These are phyloP conservation scores for Leccinum pseudoinsigne DNA, from an alignment of 1,284 basidiomycete genomes.

Conservation along the genomic window DNA sequence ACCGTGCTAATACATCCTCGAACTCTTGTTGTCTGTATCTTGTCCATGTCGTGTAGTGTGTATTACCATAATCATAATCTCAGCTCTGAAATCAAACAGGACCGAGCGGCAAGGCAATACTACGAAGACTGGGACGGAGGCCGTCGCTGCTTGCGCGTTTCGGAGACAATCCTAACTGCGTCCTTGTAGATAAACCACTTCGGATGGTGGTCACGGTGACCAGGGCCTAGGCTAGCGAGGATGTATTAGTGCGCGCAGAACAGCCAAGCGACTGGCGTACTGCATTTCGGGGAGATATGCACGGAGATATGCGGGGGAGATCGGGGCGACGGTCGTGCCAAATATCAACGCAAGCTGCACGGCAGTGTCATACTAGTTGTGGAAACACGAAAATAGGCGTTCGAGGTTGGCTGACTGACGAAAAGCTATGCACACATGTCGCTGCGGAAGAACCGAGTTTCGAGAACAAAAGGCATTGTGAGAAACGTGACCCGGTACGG, in stretches of 20 bases:
- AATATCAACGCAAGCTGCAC: constrained; percentile 93
- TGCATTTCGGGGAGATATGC: constrained; percentile 61
- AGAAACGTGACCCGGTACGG: too few relatives aligned
- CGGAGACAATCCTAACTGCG: constrained; percentile 60
- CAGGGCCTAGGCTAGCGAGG: constrained; percentile 56
- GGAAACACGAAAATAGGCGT: neutral
- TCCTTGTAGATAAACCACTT: constrained; percentile 84
- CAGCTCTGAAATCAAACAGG: constrained; percentile 1
- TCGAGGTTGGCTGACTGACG: neutral
- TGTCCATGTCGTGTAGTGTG: constrained; percentile 22
- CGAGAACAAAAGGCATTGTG: too few relatives aligned
- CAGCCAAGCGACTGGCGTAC: constrained; percentile 40
- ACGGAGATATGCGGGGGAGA: constrained; percentile 66
- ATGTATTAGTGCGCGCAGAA: constrained; percentile 6
- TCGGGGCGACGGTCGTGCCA: constrained; percentile 79
- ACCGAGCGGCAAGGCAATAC: constrained; percentile 1
- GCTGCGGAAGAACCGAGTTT: too few relatives aligned
- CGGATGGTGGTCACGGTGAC: constrained; percentile 90
- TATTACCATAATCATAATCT: constrained; percentile 17
- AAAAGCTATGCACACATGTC: constrained; percentile 30
- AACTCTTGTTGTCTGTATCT: constrained; percentile 25
- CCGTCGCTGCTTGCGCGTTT: constrained; percentile 33
- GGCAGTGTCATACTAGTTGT: constrained; percentile 82
- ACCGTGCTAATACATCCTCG: neutral
- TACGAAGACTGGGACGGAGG: constrained; percentile 21